Conservation (phyloP, 2,329 filamentous ascomycete species). For the Colletotrichum navitas region DNA sequence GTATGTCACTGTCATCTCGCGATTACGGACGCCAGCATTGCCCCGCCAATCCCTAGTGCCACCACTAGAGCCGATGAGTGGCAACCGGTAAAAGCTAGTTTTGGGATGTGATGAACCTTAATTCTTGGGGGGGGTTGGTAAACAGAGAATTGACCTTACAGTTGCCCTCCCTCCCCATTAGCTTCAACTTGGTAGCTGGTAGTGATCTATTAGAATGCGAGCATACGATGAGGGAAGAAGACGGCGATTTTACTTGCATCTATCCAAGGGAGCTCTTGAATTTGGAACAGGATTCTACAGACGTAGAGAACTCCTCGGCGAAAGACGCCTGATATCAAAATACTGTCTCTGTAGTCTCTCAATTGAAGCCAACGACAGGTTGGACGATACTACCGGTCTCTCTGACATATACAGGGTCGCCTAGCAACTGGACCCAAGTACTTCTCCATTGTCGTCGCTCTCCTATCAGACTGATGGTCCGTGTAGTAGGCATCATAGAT, state of each 20-base stretch:
- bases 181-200: neutral
- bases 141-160: neutral
- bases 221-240: too few relatives aligned
- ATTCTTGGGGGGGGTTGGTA: neutral
- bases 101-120: neutral
- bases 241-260: too few relatives aligned
- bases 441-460: too few relatives aligned
- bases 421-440: neutral
- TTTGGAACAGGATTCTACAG: too few relatives aligned
- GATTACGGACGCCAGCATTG: neutral
- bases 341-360: too few relatives aligned
- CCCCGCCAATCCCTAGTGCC: neutral
- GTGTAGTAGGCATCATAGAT: too few relatives aligned
- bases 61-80: neutral
- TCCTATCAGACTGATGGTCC: too few relatives aligned
- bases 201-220: neutral
- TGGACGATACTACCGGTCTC: neutral
- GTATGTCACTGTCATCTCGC: neutral
- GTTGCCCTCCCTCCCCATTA: too few relatives aligned
- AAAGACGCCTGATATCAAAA: too few relatives aligned
- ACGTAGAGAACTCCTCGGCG: too few relatives aligned
- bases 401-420: neutral
- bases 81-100: neutral
- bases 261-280: too few relatives aligned
- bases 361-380: too few relatives aligned